Evolutionary conservation across 1,139 yeast genomes (phyloP).

Genomic region (Saccharomyces pastorianus): DNA sequence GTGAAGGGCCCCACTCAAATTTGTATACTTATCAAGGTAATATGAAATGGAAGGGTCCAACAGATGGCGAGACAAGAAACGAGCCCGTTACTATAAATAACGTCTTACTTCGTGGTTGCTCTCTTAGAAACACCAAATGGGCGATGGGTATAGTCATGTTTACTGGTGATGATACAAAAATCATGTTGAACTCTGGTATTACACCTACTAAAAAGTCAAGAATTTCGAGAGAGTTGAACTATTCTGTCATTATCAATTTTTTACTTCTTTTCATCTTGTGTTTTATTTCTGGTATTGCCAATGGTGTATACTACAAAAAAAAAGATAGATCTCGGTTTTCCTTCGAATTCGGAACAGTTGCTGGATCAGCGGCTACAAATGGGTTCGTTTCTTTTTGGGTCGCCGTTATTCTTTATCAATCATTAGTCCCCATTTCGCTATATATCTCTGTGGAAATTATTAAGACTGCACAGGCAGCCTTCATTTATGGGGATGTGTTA

Average conservation of each 20-base stretch:
- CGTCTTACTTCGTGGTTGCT: conserved; percentile 78
- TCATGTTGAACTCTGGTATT: conserved; percentile 85
- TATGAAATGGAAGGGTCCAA: conserved; percentile 35
- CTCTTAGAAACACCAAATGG: conserved; percentile 88
- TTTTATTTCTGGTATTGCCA: conserved; percentile 71
- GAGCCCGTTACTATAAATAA: conserved; percentile 81
- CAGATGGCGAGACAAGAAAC: conserved; percentile 38
- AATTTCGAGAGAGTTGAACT: conserved; percentile 75
- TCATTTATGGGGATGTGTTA: too few species aligned
- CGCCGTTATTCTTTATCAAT: too few species aligned
- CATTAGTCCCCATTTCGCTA: too few species aligned
- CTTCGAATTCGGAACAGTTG: too few species aligned
- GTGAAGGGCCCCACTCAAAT: conserved; percentile 83
- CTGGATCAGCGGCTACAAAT: too few species aligned
- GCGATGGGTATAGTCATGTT: conserved; percentile 80
- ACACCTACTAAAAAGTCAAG: conserved; percentile 86
- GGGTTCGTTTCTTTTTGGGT: too few species aligned
- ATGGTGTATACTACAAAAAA: conserved; percentile 63
- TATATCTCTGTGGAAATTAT: too few species aligned
- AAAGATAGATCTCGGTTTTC: conserved; percentile 8
- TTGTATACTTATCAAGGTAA: conserved; percentile 78
- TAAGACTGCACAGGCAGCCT: too few species aligned
- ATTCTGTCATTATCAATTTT: conserved; percentile 75
- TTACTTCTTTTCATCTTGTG: conserved; percentile 65
- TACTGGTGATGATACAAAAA: conserved; percentile 89